Conservation (phyloP, 1,139 yeast species). For the Candida sojae region DNA sequence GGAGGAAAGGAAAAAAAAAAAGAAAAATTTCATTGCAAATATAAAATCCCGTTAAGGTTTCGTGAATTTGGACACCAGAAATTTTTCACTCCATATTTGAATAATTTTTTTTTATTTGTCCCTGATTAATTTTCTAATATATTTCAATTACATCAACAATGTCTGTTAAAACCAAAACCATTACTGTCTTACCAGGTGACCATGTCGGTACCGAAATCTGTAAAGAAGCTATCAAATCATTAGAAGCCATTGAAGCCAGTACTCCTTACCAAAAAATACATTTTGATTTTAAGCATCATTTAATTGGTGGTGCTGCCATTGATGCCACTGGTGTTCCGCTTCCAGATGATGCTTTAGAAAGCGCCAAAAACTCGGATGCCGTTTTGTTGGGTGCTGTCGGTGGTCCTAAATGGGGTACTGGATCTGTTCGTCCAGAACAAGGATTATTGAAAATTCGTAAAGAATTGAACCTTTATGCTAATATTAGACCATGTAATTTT, state of each 20-base stretch:
- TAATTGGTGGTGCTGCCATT: conserved; percentile 97
- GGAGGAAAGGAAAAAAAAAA: not conserved
- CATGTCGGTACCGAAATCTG: conserved; percentile 91
- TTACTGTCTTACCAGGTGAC: conserved; percentile 93
- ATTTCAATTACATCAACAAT: conserved; percentile 7
- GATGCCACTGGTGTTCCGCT: conserved; percentile 94
- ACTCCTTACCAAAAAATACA: conserved; percentile 56
- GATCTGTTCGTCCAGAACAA: conserved; percentile 93
- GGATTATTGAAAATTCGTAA: conserved; percentile 92
- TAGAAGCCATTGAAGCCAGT: conserved; percentile 69
- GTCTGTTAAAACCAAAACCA: conserved; percentile 50
- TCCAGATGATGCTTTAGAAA: conserved; percentile 82
- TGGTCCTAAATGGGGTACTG: conserved; percentile 99
- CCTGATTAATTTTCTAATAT: not conserved
- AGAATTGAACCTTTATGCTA: conserved; percentile 91
- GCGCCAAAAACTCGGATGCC: conserved; percentile 90
- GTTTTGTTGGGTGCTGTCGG: conserved; percentile 97
- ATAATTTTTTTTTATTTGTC: not conserved
- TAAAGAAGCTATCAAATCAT: conserved; percentile 89
- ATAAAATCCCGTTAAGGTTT: not conserved
- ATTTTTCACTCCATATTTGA: not conserved
- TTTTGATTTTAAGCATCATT: conserved; percentile 77
- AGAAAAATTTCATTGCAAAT: not conserved
- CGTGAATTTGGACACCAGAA: too few relatives aligned
- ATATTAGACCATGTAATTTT: conserved; percentile 94